These are phyloP conservation scores for Leccinum ochraceum DNA, from an alignment of 768 basidiomycete genomes.

Conservation along the genomic window DNA sequence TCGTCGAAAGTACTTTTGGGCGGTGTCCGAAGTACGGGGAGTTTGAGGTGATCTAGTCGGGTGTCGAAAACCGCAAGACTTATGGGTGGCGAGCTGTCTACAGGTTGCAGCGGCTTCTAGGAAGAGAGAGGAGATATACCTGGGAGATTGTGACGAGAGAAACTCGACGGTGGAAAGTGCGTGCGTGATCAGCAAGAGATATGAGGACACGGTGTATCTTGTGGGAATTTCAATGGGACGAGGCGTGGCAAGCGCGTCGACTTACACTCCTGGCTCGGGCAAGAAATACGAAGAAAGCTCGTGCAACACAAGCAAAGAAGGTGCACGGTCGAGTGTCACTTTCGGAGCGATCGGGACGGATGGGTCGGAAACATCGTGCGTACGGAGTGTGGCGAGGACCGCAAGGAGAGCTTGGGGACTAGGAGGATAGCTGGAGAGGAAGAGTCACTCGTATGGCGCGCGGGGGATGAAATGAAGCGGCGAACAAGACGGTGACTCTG, in stretches of 20 bases:
- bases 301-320: constrained; percentile 57
- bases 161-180: constrained; percentile 44
- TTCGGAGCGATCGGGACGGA: constrained; percentile 29
- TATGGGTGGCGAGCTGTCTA: constrained; percentile 22
- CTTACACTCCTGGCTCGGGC: constrained; percentile 26
- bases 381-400: constrained; percentile 51
- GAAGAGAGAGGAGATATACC: constrained; percentile 17
- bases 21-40: constrained; percentile 46
- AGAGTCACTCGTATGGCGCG: constrained; percentile 12
- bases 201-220: constrained; percentile 47
- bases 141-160: constrained; percentile 31
- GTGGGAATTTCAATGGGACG: constrained; percentile 7
- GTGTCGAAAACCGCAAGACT: constrained; percentile 63
- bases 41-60: constrained; percentile 46
- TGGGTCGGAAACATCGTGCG: constrained; percentile 23
- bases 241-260: not conserved
- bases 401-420: constrained; percentile 56
- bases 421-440: constrained; percentile 57
- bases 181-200: constrained; percentile 50
- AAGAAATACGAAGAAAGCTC: constrained; percentile 61
- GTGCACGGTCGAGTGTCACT: constrained; percentile 40
- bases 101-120: not conserved
- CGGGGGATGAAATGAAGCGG: constrained; percentile 14
- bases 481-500: constrained; percentile 57
- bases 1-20: constrained; percentile 14